Conservation (phyloP, 306 rosid genomes). For the Styphnolobium japonicum region DNA sequence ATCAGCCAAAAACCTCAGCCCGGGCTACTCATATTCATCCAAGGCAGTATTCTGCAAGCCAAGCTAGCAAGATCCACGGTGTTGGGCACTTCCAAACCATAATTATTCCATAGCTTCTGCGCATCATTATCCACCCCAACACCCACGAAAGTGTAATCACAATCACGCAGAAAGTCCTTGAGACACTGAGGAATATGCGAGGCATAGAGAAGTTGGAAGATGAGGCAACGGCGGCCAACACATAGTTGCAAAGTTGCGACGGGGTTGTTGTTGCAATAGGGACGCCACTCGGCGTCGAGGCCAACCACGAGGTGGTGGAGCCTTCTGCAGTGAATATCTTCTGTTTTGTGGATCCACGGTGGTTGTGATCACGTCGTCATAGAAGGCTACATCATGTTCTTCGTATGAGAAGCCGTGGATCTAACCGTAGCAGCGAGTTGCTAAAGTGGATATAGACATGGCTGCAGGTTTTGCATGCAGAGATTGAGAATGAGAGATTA, state of each 20-base stretch:
- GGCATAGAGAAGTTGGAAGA: conserved; percentile 32
- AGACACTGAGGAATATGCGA: conserved; percentile 29
- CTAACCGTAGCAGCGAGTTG: no score
- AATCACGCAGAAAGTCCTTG: conserved; percentile 22
- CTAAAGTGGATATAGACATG: background rate
- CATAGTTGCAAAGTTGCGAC: conserved; percentile 49
- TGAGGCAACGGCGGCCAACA: conserved; percentile 36
- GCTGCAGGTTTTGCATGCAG: background rate
- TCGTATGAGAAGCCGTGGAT: background rate
- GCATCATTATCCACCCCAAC: conserved; percentile 40
- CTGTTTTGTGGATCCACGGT: conserved; percentile 33
- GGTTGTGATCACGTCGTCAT: conserved; percentile 14
- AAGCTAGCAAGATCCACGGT: background rate
- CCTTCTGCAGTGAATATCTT: background rate
- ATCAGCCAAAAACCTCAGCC: background rate
- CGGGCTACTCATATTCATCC: background rate
- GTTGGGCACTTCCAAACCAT: background rate
- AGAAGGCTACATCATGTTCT: conserved; percentile 13
- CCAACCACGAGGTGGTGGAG: conserved; percentile 35
- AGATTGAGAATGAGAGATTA: background rate
- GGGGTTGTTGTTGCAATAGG: conserved; percentile 17
- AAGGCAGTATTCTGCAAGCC: background rate
- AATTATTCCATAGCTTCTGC: conserved; percentile 20
- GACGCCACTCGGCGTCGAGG: conserved; percentile 57
- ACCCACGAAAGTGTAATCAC: conserved; percentile 32